Percentiles rank a stretch among this genome's conserved stretches.
Conservation (phyloP, 495 filamentous ascomycete genomes). For the Lophiotrema nucula region DNA sequence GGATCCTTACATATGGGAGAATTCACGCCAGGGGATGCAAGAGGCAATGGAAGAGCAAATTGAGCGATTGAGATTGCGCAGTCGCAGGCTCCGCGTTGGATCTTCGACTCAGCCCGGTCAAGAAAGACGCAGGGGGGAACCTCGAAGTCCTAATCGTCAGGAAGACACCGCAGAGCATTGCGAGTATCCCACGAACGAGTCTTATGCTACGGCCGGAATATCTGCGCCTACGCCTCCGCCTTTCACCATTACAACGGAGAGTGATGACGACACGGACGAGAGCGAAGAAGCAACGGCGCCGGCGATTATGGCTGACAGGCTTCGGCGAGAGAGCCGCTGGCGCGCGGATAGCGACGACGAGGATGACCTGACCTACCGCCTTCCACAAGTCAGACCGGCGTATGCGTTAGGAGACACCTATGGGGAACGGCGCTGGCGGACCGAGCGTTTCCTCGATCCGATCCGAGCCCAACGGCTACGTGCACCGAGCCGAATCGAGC, state of each 20-base stretch:
- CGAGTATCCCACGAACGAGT: slow-evolving; percentile 21
- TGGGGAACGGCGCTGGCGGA: slow-evolving; percentile 1
- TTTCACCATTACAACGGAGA: slow-evolving; percentile 54
- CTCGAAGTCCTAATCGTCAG: neutral
- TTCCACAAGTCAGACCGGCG: neutral
- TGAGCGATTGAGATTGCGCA: slow-evolving; percentile 12
- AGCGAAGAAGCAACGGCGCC: slow-evolving; percentile 41
- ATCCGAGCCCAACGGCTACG: slow-evolving; percentile 21
- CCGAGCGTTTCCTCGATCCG: slow-evolving; percentile 1
- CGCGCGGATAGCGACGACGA: slow-evolving; percentile 36
- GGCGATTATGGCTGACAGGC: slow-evolving; percentile 38
- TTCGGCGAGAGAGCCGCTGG: slow-evolving; percentile 35
- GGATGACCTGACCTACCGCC: slow-evolving; percentile 18
- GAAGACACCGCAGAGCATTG: slow-evolving; percentile 15
- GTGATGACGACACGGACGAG: slow-evolving; percentile 49
- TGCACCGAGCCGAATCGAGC: slow-evolving; percentile 32
- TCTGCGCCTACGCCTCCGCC: slow-evolving; percentile 32
- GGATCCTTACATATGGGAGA: slow-evolving; percentile 33
- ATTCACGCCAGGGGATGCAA: slow-evolving; percentile 15
- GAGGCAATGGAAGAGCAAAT: slow-evolving; percentile 22
- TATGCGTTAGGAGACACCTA: slow-evolving; percentile 1
- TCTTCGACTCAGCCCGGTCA: neutral
- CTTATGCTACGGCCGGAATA: slow-evolving; percentile 7
- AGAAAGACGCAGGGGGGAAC: slow-evolving; percentile 2
- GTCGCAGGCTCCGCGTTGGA: neutral